Evolutionary conservation across 495 filamentous ascomycete species (phyloP), one percentile per base, ranked within the genome.

Genomic region (Trichoderma parareesei): DNA sequence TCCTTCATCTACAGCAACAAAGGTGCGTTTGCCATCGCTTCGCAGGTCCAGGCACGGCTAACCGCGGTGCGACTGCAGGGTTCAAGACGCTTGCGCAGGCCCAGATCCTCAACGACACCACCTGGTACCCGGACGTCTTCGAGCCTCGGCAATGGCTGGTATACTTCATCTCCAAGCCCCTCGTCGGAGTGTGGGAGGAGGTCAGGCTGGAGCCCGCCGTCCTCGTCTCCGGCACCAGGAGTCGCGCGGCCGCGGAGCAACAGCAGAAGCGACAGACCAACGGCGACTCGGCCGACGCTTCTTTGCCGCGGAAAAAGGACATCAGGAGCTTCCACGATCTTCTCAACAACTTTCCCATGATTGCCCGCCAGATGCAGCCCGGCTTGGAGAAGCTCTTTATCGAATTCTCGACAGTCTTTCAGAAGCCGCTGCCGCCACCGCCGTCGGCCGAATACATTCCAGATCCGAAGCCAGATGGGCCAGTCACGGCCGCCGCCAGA

Each of bases 1-100:
- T 85, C 87, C 60, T 91, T 88, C 69, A 84, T 97, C 11, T 98
- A 93, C 76, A 96, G 88, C 75, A 98, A 99, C 73, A 97, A 97
- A 82, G 93, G 93, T 96, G 73, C 41, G 76, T 64, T 38, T 10
- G n/a, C 61, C 14, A 33, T 11, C 33, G 41, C 13, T 10, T 11
- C 20, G 4, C 60, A 59, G 13, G 37, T 14, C 6, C 33, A 38
- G 18, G 37, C 14, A n/a, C 10, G 35, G 63, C 63, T 64, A 57
- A 64, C 16, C 8, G 5, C 3, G 13, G 2, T 33, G 11, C 27
- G 40, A 1, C 27, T 20, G 1, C 67, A 97, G 94, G 94, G 35
- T 98, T 97, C 84, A 95, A 91, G 75, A 87, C 86, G 27, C 81
- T 97, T 63, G 90, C 90, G 63, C 95, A 98, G 72, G 90, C 92